Conservation (phyloP, 1,284 basidiomycete species). For the Apiotrichum montevideense region DNA sequence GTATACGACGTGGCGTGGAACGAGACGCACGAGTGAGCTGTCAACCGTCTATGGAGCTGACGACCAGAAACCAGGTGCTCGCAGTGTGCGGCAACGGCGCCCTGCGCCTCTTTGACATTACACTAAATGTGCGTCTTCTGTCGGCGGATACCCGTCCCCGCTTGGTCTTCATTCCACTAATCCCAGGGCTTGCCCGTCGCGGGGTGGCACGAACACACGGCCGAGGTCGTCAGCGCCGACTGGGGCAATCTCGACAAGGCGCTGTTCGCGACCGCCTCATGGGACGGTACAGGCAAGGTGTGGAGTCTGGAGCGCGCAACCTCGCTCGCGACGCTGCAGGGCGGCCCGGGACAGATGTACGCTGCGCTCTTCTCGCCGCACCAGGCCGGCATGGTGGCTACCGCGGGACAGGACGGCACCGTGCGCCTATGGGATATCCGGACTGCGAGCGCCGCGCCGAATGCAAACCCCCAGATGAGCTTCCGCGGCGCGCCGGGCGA, state of each 20-base stretch:
- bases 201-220: conserved; percentile 87
- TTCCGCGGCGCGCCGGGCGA: conserved; percentile 18
- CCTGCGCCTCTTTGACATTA: conserved; percentile 84
- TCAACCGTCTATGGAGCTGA: conserved; percentile 11
- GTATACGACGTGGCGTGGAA: conserved; percentile 90
- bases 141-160: no score
- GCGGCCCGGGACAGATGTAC: conserved; percentile 62
- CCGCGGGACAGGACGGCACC: conserved; percentile 78
- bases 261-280: conserved; percentile 77
- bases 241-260: conserved; percentile 96
- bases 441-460: background rate
- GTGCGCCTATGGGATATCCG: conserved; percentile 67
- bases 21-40: conserved; percentile 71
- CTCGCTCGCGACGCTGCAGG: conserved; percentile 72
- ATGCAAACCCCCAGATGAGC: background rate
- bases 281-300: conserved; percentile 91
- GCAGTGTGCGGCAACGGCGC: conserved; percentile 87
- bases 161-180: background rate
- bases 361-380: conserved; percentile 87
- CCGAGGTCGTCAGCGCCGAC: conserved; percentile 90
- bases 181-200: conserved; percentile 59
- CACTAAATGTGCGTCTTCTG: conserved; percentile 62
- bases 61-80: conserved; percentile 62
- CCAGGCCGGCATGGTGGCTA: conserved; percentile 69
- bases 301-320: conserved; percentile 77